Conservation (phyloP, 495 filamentous ascomycete genomes). For the Hyphodiscus hymeniophilus region DNA sequence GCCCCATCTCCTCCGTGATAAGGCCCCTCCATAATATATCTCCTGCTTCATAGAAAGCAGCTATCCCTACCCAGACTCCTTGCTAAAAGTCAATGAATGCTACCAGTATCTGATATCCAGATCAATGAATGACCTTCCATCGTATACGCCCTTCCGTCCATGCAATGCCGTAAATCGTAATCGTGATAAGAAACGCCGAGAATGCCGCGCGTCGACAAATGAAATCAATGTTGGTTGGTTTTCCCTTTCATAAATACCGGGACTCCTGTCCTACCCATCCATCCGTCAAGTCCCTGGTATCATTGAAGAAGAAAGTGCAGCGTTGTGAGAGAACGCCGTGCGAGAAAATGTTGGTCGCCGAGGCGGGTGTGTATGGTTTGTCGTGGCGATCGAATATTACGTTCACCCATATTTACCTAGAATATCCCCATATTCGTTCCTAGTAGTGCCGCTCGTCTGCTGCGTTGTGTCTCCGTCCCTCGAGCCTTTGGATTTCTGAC, state of each 20-base stretch:
- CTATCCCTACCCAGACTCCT: conserved; percentile 4
- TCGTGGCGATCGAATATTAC: neutral
- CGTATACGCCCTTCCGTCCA: neutral
- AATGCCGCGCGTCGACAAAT: neutral
- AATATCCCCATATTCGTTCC: conserved; percentile 16
- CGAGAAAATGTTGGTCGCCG: neutral
- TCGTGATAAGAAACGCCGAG: neutral
- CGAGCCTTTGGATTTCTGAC: conserved; percentile 17
- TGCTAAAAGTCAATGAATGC: conserved; percentile 3
- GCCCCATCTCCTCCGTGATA: neutral
- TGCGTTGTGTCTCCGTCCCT: conserved; percentile 8
- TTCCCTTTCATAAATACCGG: conserved; percentile 1
- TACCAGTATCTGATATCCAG: neutral
- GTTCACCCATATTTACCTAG: conserved; percentile 8
- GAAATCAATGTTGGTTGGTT: neutral
- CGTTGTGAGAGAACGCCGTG: neutral
- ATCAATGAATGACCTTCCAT: neutral
- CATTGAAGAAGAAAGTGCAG: conserved; percentile 8
- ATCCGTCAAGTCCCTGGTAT: conserved; percentile 13
- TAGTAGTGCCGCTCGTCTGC: conserved; percentile 11
- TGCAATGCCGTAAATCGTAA: neutral
- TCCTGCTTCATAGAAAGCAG: neutral
- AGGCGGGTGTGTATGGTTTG: neutral
- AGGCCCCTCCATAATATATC: neutral
- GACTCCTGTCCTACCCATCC: neutral